Conservation (phyloP, 2,329 filamentous ascomycete species). For the Tolypocladium nubicola region DNA sequence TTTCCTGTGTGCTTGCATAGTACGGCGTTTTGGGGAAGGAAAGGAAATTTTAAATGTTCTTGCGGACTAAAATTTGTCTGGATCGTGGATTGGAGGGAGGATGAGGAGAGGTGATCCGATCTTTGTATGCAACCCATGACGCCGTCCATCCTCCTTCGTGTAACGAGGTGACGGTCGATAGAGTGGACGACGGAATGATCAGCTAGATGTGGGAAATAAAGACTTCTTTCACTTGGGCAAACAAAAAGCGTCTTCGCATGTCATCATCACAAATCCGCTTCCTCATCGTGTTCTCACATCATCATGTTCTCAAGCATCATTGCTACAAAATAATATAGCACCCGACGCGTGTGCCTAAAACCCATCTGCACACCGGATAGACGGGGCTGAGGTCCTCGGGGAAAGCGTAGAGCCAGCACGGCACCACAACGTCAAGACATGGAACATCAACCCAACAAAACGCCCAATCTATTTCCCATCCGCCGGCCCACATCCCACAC, state of each 20-base stretch:
- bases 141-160: not conserved
- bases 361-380: not conserved
- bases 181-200: not conserved
- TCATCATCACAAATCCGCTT: not conserved
- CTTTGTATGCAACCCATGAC: not conserved
- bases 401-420: not conserved
- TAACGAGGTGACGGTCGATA: not conserved
- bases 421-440: not conserved
- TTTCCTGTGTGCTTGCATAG: slow-evolving; percentile 31
- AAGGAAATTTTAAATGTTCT: slow-evolving; percentile 14
- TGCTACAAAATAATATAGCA: not conserved
- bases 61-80: slow-evolving; percentile 1
- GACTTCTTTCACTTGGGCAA: slow-evolving; percentile 1
- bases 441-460: not conserved
- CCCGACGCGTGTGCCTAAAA: no score
- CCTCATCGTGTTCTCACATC: not conserved
- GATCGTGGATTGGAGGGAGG: slow-evolving; percentile 6
- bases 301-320: not conserved
- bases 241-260: not conserved
- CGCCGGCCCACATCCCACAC: not conserved
- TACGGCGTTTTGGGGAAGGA: slow-evolving; percentile 26
- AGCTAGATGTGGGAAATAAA: slow-evolving; percentile 1
- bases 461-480: not conserved
- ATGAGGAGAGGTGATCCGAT: slow-evolving; percentile 9
- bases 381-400: not conserved